Conservation (phyloP, 495 filamentous ascomycete genomes). For the Chaetomium fimeti region DNA sequence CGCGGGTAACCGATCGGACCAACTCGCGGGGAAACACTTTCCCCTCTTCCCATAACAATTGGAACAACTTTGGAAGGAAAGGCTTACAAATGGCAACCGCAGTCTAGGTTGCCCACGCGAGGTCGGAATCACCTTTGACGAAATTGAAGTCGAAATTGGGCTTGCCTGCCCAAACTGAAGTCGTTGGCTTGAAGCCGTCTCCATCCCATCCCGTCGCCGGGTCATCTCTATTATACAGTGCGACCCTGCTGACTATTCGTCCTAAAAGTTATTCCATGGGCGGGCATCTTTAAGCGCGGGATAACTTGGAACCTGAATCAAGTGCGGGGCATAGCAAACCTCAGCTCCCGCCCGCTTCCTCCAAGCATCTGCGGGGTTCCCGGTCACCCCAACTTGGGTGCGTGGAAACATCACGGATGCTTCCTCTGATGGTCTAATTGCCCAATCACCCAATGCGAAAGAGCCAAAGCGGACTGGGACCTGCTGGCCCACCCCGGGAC, state of each 20-base stretch:
- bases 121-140: not conserved
- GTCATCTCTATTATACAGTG: not conserved
- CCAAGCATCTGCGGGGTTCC: not conserved
- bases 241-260: not conserved
- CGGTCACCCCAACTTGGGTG: too few relatives aligned
- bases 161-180: too few relatives aligned
- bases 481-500: not conserved
- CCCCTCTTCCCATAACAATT: not conserved
- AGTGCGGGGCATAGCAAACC: not conserved
- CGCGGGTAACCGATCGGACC: not conserved
- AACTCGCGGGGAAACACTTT: conserved; percentile 6
- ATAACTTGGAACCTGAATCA: not conserved
- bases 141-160: not conserved
- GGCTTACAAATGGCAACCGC: conserved; percentile 5
- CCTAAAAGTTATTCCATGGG: not conserved
- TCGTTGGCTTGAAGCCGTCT: too few relatives aligned
- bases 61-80: not conserved
- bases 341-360: too few relatives aligned
- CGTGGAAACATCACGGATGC: too few relatives aligned
- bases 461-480: not conserved
- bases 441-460: not conserved
- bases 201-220: too few relatives aligned
- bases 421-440: not conserved
- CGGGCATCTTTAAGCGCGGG: not conserved
- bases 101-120: not conserved